Conservation (phyloP, 2,329 filamentous ascomycete genomes). For the Colletotrichum destructivum region DNA sequence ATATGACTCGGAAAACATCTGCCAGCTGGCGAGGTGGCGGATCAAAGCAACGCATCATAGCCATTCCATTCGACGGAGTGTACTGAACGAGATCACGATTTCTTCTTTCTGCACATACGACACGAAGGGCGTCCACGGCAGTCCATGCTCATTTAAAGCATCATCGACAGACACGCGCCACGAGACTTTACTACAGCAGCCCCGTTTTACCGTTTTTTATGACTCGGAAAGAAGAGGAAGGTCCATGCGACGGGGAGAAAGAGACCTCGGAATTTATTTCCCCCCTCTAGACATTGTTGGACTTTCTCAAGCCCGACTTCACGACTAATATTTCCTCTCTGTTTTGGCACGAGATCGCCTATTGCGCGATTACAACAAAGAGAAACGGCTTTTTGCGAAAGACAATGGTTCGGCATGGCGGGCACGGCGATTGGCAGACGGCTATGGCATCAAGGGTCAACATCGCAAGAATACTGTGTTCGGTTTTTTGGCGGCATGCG, state of each 20-base stretch:
- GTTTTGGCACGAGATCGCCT: conserved; percentile 31
- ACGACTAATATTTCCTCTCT: conserved; percentile 34
- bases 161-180: conserved; percentile 5
- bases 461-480: conserved; percentile 39
- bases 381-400: conserved; percentile 26
- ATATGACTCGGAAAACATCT: background rate
- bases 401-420: conserved; percentile 20
- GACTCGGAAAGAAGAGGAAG: background rate
- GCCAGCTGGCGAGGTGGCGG: background rate
- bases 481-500: conserved; percentile 28
- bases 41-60: background rate
- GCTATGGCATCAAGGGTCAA: conserved; percentile 38
- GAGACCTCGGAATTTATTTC: conserved; percentile 4
- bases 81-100: conserved; percentile 23
- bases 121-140: background rate
- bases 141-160: background rate
- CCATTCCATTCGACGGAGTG: background rate
- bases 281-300: conserved; percentile 31
- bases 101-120: conserved; percentile 1
- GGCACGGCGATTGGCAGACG: conserved; percentile 34
- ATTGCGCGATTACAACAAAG: conserved; percentile 26
- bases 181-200: background rate
- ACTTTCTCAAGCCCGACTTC: conserved; percentile 40
- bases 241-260: conserved; percentile 24
- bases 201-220: background rate